A percentile compares a stretch with the other conserved stretches of the same genome.
Conservation (phyloP, 257 asterid species). For the Solanum pinnatisectum region DNA sequence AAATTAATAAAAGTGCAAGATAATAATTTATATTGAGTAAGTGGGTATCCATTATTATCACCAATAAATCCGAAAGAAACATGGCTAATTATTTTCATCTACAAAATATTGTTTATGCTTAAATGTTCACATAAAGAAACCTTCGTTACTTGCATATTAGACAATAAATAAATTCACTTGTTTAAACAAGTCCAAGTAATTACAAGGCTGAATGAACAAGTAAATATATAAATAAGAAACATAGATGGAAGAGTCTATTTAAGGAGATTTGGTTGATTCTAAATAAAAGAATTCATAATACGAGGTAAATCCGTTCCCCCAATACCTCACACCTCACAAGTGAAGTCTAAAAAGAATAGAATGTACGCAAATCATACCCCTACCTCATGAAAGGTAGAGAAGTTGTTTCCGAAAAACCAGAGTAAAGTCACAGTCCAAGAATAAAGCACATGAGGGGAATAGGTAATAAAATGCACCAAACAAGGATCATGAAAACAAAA, state of each 20-base stretch:
- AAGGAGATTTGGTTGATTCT: background rate
- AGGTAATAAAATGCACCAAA: background rate
- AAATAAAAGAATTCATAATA: background rate
- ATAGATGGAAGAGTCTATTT: background rate
- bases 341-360: no score
- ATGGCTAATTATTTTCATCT: background rate
- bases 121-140: background rate
- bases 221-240: background rate
- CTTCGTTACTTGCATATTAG: background rate
- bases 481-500: background rate
- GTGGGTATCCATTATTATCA: background rate
- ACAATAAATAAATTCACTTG: background rate
- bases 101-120: background rate
- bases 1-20: background rate
- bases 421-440: background rate
- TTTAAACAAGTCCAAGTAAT: background rate
- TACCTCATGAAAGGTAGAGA: background rate
- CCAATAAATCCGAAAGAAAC: background rate
- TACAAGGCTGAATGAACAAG: background rate
- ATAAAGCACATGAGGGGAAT: background rate
- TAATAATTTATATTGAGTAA: background rate
- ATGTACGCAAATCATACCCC: background rate
- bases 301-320: no score
- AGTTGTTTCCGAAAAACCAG: background rate
- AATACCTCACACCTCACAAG: no score